These are phyloP conservation scores for Macrolepiota fuliginosa DNA, from an alignment of 768 basidiomycete species.

Conservation along the genomic window DNA sequence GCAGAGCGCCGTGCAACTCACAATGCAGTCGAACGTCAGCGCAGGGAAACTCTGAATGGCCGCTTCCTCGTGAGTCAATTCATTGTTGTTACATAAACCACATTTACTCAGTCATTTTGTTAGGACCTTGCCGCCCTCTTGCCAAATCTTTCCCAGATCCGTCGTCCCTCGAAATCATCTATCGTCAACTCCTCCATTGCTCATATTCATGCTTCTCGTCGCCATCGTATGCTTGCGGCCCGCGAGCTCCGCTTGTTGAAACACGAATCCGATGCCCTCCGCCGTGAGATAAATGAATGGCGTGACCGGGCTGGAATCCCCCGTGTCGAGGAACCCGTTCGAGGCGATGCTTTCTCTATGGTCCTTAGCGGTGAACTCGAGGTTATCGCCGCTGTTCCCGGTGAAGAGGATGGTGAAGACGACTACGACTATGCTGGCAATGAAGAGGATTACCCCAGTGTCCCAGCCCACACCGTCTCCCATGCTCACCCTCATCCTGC, in stretches of 20 bases:
- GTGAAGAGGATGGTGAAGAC: conserved; percentile 43
- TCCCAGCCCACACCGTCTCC: conserved; percentile 1
- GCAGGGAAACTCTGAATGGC: conserved; percentile 90
- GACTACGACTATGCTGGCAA: conserved; percentile 25
- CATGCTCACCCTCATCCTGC: conserved; percentile 11
- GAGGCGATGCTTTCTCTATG: conserved; percentile 71
- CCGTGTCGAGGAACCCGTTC: conserved; percentile 68
- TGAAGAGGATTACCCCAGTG: conserved; percentile 7
- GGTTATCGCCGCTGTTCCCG: conserved; percentile 47
- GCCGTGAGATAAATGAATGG: conserved; percentile 93
- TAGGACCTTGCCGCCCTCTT: conserved; percentile 87
- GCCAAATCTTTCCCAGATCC: conserved; percentile 86
- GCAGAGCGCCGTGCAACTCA: conserved; percentile 95
- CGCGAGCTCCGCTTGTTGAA: conserved; percentile 80
- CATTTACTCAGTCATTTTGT: conserved; percentile 5
- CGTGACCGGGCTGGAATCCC: conserved; percentile 73
- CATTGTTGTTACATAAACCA: conserved; percentile 1
- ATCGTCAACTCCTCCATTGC: conserved; percentile 97
- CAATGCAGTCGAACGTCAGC: conserved; percentile 94
- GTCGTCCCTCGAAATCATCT: conserved; percentile 92
- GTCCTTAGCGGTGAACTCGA: conserved; percentile 71
- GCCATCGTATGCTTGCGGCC: conserved; percentile 78
- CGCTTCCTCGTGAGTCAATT: conserved; percentile 71
- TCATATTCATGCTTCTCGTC: conserved; percentile 78
- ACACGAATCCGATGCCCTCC: conserved; percentile 80